phyloP scores from a whole-genome alignment of 2,329 filamentous ascomycete genomes.

The Cordyceps tenuipes region DNA sequence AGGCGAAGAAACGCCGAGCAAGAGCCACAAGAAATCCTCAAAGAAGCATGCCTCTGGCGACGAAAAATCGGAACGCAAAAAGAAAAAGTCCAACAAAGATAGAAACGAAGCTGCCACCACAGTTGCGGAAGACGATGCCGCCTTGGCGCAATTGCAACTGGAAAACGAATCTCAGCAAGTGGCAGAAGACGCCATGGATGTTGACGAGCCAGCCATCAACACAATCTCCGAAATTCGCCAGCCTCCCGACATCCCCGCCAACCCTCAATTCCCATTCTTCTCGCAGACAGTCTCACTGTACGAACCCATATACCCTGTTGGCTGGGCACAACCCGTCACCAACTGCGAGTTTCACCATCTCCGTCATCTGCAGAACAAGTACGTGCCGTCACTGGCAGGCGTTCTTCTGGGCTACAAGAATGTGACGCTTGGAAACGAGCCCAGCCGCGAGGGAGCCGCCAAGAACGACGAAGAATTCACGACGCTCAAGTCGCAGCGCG shows the following conservation, averaged over 20 bases:
- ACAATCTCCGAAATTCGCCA: constrained; percentile 27
- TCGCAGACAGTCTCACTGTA: constrained; percentile 75
- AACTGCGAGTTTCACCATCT: constrained; percentile 67
- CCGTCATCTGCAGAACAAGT: constrained; percentile 65
- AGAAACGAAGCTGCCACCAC: constrained; percentile 20
- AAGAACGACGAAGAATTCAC: constrained; percentile 40
- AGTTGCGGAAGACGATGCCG: constrained; percentile 18
- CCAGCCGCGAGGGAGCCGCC: constrained; percentile 41
- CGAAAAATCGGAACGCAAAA: constrained; percentile 3
- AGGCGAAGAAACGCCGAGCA: constrained; percentile 13
- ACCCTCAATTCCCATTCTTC: constrained; percentile 60
- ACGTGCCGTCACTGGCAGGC: constrained; percentile 63
- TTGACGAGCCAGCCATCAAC: constrained; percentile 25
- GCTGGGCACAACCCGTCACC: constrained; percentile 61
- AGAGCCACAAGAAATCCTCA: constrained; percentile 13
- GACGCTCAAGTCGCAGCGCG: constrained; percentile 52
- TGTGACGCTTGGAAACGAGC: constrained; percentile 53
- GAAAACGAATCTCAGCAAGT: constrained; percentile 1
- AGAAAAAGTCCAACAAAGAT: constrained; percentile 24
- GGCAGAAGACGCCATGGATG: constrained; percentile 31
- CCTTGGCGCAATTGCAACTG: constrained; percentile 1
- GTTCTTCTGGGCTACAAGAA: constrained; percentile 70
- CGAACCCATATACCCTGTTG: constrained; percentile 63
- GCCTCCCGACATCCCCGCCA: constrained; percentile 30
- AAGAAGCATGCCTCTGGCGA: constrained; percentile 10